Evolutionary conservation across 1,139 yeast genomes (phyloP), one percentile per base, ranked within the genome.

Genomic region (Kodamaea fungicola): DNA sequence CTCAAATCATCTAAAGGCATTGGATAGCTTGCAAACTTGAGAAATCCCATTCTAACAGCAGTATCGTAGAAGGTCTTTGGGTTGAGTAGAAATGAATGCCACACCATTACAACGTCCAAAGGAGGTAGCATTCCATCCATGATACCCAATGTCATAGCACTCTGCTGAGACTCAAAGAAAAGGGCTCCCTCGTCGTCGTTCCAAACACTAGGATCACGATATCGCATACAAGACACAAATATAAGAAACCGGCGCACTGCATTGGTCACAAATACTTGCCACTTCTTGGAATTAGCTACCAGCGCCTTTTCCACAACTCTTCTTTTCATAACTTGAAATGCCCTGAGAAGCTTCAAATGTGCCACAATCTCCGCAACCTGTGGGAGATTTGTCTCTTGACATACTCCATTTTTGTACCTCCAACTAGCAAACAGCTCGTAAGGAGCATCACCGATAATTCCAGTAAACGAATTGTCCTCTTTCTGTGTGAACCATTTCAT

Each of bases 61-160:
- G 54, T 55, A 31, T 62, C 66, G 37, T 58, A 53, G 38, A 46
- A 57, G 1, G 57, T 41, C 22, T 43, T 43, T 5, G 64, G 63
- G 32, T 54, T 55, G 27, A 59, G 42, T 43, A 55, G 37, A 32
- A 54, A 55, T 6, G 62, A 39, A 45, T 66, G 70, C 71, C 71
- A 66, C 2, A 65, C 62, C 60, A 65, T 52, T 7, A 64, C 34
- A 8, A 65, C 55, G 40, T 64, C 70, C 27, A 62, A 41, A 6
- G 67, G 66, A 1, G 68, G 67, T 23, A 60, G 35, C 12, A 34
- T 30, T 5, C 27, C 16, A 8, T 27, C 12, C n/a, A 34, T 24
- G 7, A 26, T 28, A 7, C 9, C 9, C 6, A 13, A 21, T 4
- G 19, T 16, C 3, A 16, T 5, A 4, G 19, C 19, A 12, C 16